phyloP scores from a whole-genome alignment of 352 stramenopile genomes.

The Pythium plurisporium region DNA sequence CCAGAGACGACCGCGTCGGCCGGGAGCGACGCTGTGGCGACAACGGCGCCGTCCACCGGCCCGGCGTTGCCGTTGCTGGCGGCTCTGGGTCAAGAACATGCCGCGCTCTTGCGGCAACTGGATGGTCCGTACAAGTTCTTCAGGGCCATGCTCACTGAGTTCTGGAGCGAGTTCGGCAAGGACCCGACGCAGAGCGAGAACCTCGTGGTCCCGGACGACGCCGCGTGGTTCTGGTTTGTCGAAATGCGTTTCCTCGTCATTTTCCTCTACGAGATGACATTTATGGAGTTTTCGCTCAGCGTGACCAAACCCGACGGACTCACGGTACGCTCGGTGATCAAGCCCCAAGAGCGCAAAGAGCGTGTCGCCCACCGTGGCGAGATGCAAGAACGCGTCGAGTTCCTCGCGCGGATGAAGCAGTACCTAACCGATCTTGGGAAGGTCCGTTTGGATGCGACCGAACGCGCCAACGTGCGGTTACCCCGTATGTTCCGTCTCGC shows the following conservation, averaged over 20 bases:
- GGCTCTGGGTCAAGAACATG: slow-evolving; percentile 12
- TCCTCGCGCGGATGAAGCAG: slow-evolving; percentile 51
- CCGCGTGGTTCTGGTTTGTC: slow-evolving; percentile 79
- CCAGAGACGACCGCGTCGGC: neutral
- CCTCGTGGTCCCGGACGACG: slow-evolving; percentile 41
- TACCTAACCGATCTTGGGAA: slow-evolving; percentile 57
- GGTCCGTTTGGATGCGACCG: slow-evolving; percentile 46
- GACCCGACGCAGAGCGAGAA: slow-evolving; percentile 33
- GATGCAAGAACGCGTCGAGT: slow-evolving; percentile 74
- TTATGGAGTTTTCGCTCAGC: slow-evolving; percentile 83
- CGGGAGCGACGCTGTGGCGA: neutral
- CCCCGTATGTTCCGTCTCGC: slow-evolving; percentile 73
- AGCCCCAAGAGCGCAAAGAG: slow-evolving; percentile 35
- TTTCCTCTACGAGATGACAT: slow-evolving; percentile 83
- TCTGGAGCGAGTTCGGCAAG: slow-evolving; percentile 56
- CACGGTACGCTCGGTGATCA: slow-evolving; percentile 23
- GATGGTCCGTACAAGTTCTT: slow-evolving; percentile 39
- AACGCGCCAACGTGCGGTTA: slow-evolving; percentile 28
- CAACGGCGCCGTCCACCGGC: neutral
- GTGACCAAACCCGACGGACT: slow-evolving; percentile 78
- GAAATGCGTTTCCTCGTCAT: slow-evolving; percentile 79
- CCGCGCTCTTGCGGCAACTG: slow-evolving; percentile 9
- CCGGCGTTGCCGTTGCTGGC: neutral
- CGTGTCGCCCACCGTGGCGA: slow-evolving; percentile 60
- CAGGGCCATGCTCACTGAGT: slow-evolving; percentile 64